A percentile compares a stretch with the other conserved stretches of the same genome.
Conservation (phyloP, 768 basidiomycete species). For the Boletus rex-veris region DNA sequence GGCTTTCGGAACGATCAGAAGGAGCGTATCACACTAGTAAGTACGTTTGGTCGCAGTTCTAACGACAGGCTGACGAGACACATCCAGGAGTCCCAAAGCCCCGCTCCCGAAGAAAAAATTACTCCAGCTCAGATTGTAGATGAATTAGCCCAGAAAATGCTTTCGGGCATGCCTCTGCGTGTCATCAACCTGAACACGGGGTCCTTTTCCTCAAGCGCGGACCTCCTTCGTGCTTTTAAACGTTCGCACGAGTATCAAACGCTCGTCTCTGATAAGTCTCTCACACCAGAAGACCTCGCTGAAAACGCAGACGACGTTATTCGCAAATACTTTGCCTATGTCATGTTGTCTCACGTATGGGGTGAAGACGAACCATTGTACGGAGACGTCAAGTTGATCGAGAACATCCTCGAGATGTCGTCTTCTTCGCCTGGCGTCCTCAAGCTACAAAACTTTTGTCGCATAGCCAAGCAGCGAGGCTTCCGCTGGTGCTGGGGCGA, state of each 20-base stretch:
- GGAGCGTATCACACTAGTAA: background rate
- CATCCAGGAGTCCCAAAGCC: background rate
- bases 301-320: slow-evolving; percentile 14
- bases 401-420: slow-evolving; percentile 18
- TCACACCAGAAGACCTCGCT: slow-evolving; percentile 4
- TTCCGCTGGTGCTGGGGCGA: slow-evolving; percentile 31
- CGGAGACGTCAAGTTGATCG: slow-evolving; percentile 10
- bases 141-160: slow-evolving; percentile 16
- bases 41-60: background rate
- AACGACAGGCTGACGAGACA: background rate
- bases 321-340: slow-evolving; percentile 24
- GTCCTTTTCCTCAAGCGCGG: slow-evolving; percentile 15
- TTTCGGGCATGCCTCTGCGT: slow-evolving; percentile 22
- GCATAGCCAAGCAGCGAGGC: slow-evolving; percentile 13
- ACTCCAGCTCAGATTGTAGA: slow-evolving; percentile 13
- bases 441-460: slow-evolving; percentile 25
- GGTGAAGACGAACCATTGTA: slow-evolving; percentile 25
- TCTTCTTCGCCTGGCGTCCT: slow-evolving; percentile 11
- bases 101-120: slow-evolving; percentile 4
- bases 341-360: slow-evolving; percentile 30
- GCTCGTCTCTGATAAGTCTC: slow-evolving; percentile 10
- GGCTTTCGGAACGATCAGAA: background rate
- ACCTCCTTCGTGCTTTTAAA: slow-evolving; percentile 17
- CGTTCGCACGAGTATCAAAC: slow-evolving; percentile 9
- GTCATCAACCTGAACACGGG: slow-evolving; percentile 21